Evolutionary conservation across 495 filamentous ascomycete species (phyloP).

Genomic region (Xylaria scruposa): DNA sequence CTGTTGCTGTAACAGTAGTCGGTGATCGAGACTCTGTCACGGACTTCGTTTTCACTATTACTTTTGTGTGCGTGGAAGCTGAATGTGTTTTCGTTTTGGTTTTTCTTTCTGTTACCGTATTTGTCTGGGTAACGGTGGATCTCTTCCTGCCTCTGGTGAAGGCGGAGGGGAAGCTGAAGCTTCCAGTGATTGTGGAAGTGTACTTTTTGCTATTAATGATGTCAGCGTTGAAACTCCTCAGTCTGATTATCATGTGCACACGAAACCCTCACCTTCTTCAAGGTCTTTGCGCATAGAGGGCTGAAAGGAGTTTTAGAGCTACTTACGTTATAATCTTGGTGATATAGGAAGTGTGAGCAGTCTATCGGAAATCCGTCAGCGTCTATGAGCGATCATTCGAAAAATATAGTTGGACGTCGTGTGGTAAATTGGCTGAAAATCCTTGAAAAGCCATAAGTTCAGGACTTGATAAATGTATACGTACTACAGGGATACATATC

Average conservation of each 20-base stretch:
- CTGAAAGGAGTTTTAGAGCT: background rate
- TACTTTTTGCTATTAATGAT: conserved; percentile 13
- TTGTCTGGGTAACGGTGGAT: background rate
- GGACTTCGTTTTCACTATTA: background rate
- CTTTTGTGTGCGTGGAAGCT: background rate
- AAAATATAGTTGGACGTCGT: background rate
- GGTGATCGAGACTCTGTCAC: background rate
- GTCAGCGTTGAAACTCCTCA: background rate
- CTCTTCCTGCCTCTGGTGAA: background rate
- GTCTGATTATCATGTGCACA: background rate
- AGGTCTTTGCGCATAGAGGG: background rate
- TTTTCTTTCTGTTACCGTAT: background rate
- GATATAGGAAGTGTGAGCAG: background rate
- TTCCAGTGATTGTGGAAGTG: conserved; percentile 19
- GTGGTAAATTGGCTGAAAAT: background rate
- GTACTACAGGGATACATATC: conserved; percentile 23
- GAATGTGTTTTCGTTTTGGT: background rate
- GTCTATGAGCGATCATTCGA: background rate
- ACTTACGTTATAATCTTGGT: conserved; percentile 27
- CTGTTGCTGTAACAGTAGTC: background rate
- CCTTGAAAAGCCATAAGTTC: background rate
- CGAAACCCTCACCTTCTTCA: conserved; percentile 1
- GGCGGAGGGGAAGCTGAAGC: background rate
- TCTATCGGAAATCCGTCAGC: conserved; percentile 13
- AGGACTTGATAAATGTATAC: conserved; percentile 6